These are phyloP conservation scores for Diplocarpon mali DNA, from an alignment of 2,329 filamentous ascomycete genomes.

Conservation along the genomic window DNA sequence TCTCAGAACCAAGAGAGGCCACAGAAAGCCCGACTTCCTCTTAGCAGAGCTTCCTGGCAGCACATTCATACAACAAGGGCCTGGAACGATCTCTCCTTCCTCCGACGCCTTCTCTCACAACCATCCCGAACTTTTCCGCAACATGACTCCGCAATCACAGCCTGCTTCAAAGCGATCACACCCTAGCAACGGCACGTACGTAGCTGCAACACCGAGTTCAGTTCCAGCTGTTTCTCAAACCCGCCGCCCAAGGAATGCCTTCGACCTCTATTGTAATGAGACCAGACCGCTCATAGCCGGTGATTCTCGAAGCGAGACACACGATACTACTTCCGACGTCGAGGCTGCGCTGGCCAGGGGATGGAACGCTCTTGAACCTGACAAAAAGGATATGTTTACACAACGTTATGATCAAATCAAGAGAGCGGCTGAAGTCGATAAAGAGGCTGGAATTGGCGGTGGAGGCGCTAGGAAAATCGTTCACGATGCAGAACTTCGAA, in stretches of 20 bases:
- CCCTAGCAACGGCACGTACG: conserved; percentile 28
- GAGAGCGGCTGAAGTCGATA: conserved; percentile 19
- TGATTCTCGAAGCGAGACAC: conserved; percentile 18
- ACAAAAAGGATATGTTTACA: conserved; percentile 16
- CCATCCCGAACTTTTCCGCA: conserved; percentile 28
- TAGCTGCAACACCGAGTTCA: conserved; percentile 4
- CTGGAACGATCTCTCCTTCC: conserved; percentile 36
- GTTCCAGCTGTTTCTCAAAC: conserved; percentile 7
- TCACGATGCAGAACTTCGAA: conserved; percentile 13
- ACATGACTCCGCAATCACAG: conserved; percentile 24
- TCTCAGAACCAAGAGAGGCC: conserved; percentile 61
- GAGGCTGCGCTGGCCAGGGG: conserved; percentile 21
- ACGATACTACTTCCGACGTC: conserved; percentile 21
- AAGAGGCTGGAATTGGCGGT: conserved; percentile 9
- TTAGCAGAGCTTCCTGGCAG: conserved; percentile 28
- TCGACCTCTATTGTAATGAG: conserved; percentile 25
- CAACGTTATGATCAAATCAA: conserved; percentile 23
- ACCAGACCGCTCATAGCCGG: conserved; percentile 17
- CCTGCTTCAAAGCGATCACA: conserved; percentile 12
- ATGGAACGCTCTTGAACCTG: conserved; percentile 20
- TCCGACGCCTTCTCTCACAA: conserved; percentile 40
- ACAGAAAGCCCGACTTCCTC: conserved; percentile 45
- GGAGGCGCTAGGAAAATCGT: conserved; percentile 11
- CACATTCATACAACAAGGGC: conserved; percentile 37
- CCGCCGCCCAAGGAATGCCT: conserved; percentile 18